Conservation (phyloP, 192 early-diverging fungal species). For the Anaeromyces robustus region DNA sequence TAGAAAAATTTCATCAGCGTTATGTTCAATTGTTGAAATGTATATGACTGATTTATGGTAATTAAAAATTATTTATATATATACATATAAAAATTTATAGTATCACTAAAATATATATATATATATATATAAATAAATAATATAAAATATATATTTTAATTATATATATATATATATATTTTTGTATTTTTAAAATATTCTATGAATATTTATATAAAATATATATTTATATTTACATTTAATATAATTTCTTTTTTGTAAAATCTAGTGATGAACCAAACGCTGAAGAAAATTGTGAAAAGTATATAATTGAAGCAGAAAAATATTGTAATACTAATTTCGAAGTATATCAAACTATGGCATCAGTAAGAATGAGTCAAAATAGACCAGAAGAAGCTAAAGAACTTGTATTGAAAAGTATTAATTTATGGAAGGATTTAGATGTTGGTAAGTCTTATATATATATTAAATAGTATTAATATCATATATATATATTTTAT, state of each 20-base stretch:
- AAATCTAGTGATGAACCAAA: slow-evolving; percentile 71
- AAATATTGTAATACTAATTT: slow-evolving; percentile 52
- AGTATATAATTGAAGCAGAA: slow-evolving; percentile 50
- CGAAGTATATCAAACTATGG: slow-evolving; percentile 74
- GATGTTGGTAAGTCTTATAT: slow-evolving; percentile 2
- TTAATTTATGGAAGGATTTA: slow-evolving; percentile 12
- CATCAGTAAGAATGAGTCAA: slow-evolving; percentile 79
- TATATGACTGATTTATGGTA: slow-evolving; percentile 97
- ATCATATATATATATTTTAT: not conserved
- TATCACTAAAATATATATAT: too few species aligned
- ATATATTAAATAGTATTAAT: not conserved
- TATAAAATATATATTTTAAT: too few species aligned
- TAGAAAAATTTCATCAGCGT: slow-evolving; percentile 61
- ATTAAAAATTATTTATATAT: not conserved
- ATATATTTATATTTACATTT: too few species aligned
- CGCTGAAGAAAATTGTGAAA: slow-evolving; percentile 73
- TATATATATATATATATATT: not conserved
- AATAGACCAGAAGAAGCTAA: slow-evolving; percentile 64
- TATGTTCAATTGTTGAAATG: slow-evolving; percentile 90
- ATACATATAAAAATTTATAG: not conserved
- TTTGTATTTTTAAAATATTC: slow-evolving; percentile 4
- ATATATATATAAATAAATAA: too few species aligned
- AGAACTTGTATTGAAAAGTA: slow-evolving; percentile 38
- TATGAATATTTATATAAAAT: too few species aligned
- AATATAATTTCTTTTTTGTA: too few species aligned